phyloP scores from a whole-genome alignment of 192 early-diverging fungal species.

The Podochytrium sp. region DNA sequence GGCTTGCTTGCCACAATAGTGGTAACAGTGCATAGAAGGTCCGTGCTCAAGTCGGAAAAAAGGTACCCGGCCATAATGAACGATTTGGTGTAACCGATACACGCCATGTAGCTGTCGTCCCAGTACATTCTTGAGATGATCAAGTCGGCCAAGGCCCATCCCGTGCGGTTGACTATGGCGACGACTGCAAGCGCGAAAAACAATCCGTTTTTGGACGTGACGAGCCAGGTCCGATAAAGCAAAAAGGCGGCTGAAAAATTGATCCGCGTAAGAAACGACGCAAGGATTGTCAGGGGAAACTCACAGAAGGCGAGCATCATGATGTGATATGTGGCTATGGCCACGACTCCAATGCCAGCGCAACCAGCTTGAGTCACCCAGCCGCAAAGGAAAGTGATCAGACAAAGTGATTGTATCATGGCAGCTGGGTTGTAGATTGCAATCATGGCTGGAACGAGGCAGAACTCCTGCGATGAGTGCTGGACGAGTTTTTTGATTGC shows the following conservation, averaged over 20 bases:
- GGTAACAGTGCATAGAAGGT: constrained; percentile 11
- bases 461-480: neutral
- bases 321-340: neutral
- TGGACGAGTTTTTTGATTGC: neutral
- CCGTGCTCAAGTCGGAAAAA: neutral
- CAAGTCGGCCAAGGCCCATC: neutral
- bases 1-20: neutral
- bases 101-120: neutral
- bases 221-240: neutral
- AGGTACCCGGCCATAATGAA: neutral
- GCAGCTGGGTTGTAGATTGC: neutral
- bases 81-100: neutral
- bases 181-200: neutral
- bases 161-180: neutral
- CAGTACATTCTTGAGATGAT: neutral
- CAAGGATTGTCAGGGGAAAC: neutral
- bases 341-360: neutral
- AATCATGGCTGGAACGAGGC: neutral
- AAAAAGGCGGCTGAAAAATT: neutral
- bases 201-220: neutral
- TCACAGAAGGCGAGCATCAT: neutral
- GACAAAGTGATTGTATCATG: neutral
- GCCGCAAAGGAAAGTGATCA: neutral
- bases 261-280: no score
- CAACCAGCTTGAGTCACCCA: neutral